These are phyloP conservation scores for Ormosia emarginata DNA, from an alignment of 306 rosid species.

Conservation along the genomic window DNA sequence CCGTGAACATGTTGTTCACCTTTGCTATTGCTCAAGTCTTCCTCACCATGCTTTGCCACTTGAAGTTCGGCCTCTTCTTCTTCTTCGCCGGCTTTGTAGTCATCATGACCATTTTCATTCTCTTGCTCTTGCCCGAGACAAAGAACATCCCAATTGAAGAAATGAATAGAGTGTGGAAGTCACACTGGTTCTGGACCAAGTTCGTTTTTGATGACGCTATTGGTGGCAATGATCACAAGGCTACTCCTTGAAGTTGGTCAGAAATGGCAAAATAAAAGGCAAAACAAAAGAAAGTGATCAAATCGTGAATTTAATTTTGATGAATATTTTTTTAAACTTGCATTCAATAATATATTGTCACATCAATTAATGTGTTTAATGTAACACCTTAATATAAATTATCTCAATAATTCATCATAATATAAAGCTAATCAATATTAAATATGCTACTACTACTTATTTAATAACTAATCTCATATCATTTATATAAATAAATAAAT, in stretches of 20 bases:
- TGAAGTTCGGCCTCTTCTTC: slow-evolving; percentile 41
- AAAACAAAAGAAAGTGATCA: no score
- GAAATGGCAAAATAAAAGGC: no score
- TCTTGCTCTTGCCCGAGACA: slow-evolving; percentile 44
- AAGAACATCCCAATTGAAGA: slow-evolving; percentile 39
- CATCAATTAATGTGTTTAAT: no score
- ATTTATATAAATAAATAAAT: no score
- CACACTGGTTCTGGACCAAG: slow-evolving; percentile 37
- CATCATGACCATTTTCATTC: slow-evolving; percentile 29
- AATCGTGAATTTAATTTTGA: no score
- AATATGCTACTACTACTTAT: no score
- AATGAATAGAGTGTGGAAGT: slow-evolving; percentile 3
- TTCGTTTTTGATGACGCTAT: neutral
- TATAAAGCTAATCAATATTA: no score
- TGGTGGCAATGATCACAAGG: neutral
- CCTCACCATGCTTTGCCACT: slow-evolving; percentile 36
- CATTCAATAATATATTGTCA: no score
- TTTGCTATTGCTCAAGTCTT: slow-evolving; percentile 31
- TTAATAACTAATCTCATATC: no score
- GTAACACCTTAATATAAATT: no score
- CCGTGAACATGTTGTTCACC: slow-evolving; percentile 40
- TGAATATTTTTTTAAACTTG: no score
- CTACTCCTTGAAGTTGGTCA: neutral
- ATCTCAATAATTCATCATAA: no score
- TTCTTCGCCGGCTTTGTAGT: slow-evolving; percentile 35